A percentile compares a stretch with the other conserved stretches of the same genome.
Evolutionary conservation across 495 filamentous ascomycete genomes (phyloP).

Genomic region (Geoglossum glabrum): DNA sequence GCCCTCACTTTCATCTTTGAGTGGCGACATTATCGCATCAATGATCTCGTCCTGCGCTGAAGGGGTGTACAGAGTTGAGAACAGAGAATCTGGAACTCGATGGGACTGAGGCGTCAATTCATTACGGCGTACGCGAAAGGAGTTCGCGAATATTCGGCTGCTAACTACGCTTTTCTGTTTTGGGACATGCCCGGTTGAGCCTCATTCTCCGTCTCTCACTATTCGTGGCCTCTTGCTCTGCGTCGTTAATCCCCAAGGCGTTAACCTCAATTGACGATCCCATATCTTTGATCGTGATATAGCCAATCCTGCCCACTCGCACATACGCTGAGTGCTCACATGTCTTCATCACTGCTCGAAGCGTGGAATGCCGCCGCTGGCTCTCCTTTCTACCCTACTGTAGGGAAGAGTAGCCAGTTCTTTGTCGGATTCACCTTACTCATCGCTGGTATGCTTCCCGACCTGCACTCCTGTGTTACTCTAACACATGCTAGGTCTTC

Average conservation of each 20-base stretch:
- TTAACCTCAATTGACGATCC: not conserved
- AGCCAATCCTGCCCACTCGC: not conserved
- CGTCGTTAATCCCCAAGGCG: not conserved
- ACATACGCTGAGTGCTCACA: not conserved
- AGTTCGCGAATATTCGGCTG: not conserved
- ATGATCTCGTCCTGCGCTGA: not conserved
- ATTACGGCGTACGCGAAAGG: not conserved
- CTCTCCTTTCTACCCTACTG: conserved; percentile 60
- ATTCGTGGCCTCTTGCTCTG: not conserved
- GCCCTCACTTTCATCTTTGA: not conserved
- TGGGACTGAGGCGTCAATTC: not conserved
- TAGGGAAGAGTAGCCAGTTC: conserved; percentile 74
- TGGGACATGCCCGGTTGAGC: not conserved
- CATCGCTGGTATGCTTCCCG: conserved; percentile 31
- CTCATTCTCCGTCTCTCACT: not conserved
- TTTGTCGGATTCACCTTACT: conserved; percentile 61
- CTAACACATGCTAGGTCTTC: conserved; percentile 24
- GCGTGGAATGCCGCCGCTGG: conserved; percentile 75
- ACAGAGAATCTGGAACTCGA: not conserved
- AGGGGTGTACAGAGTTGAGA: too few relatives aligned
- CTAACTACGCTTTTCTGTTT: not conserved
- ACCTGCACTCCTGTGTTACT: not conserved
- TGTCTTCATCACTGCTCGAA: conserved; percentile 44
- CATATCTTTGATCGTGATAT: not conserved
- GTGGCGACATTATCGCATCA: not conserved